Base-by-base conservation (phyloP, 768 basidiomycete genomes). In the Tubosaeta brunneosetosa region DNA sequence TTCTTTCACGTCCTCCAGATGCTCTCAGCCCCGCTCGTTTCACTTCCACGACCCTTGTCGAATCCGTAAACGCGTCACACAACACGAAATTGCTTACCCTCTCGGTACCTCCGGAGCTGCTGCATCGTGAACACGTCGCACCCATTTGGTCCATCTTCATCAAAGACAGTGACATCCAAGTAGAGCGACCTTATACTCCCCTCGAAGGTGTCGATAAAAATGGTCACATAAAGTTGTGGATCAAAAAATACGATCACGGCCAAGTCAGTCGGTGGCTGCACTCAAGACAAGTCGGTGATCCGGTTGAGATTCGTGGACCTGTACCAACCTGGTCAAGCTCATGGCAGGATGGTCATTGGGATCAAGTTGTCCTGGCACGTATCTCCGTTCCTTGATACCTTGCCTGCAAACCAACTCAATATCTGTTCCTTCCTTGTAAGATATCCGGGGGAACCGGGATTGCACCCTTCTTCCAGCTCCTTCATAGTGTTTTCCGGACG, bases 391-490 rank as follows among this genome's bases (percentile, higher is more conserved):
- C 29, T 36, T 25, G 29, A 22, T 44, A 22, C 22, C 32, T 22
- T 22, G 19, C 19, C n/a, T 34, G 13, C 40, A 16, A 44, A 27
- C 36, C 10, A 33, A 14, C 47, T 51, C 34, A 56, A 31, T 38
- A 14, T 33, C 38, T n/a, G 9, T 9, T 34, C 43, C 27, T 22
- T 13, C 10, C n/a, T 37, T 14, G n/a, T 42, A 53, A 93, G 91
- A 84, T 93, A 50, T 91, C 89, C 41, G 91, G 91, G 34, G 91
- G 91, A 26, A 93, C 91, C 5, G 91, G 91, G 27, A 84, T 93
- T 45, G 86, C 91, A 14, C 91, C 91, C 4, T 92, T 93, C 65
- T 83, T 82, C 61, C 91, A 93, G 63, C 74, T 93, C 17, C 73
- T 91, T 52, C 77, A 86, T 60, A 69, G 69, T 7, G 61, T 79